Evolutionary conservation across 148 eudicot species (phyloP), one percentile per base, ranked within the genome.

Genomic region (Pharnaceum exiguum): DNA sequence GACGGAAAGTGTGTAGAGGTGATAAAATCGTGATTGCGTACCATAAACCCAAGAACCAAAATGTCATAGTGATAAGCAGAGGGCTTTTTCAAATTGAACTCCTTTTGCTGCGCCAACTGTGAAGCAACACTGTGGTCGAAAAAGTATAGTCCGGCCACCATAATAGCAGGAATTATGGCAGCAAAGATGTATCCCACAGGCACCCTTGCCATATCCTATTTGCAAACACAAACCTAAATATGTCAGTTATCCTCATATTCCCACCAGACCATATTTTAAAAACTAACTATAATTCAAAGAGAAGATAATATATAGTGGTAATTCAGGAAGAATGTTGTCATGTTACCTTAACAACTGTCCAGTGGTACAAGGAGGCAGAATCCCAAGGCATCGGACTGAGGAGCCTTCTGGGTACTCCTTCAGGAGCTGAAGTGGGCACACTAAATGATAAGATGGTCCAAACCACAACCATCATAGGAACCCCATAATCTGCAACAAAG

Each of bases 401-500:
- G 32, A 90, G 95, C 68, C 95, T 79, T 66, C 97, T 75, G 5
- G 97, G 97, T 46, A 90, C 91, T 51, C 83, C 95, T 23, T 65
- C 40, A 17, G 95, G 97, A 64, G 78, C 63, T 71, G 67, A 55
- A 5, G 55, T 16, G 2, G 97, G 97, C 7, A 82, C 70, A 32
- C 63, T 36, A 55, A 67, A 90, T 3, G 97, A 86, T 40, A 90
- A 6, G 38, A 68, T 67, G 16, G 97, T 84, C 97, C 97, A 90
- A 36, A 81, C 23, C 32, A 90, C 70, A 28, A 87, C 85, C 91
- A 87, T 80, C 38, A 82, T 42, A 37, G 97, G 97, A 65, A 90
- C 97, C 13, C 97, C 97, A 71, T 90, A 90, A 63, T 90, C 95
- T 56, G 97, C 97, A 66, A 80, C 67, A 37, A 87, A 78, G 60